Conservation (phyloP, 768 basidiomycete species). For the Fomitopsis serialis region DNA sequence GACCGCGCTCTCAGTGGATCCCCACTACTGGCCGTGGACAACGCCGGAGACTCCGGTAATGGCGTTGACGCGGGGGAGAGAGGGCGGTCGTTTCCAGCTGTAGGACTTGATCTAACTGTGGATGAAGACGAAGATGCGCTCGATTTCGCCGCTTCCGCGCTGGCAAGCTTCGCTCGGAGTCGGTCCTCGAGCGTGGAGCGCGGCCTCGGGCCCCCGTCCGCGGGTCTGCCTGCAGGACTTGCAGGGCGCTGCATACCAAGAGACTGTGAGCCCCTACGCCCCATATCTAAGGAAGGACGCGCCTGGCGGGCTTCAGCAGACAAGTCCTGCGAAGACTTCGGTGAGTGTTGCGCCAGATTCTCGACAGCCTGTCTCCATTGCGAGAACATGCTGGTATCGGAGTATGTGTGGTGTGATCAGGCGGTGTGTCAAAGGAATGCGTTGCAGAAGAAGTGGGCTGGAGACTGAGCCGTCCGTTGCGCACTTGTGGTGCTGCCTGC, state of each 20-base stretch:
- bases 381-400: conserved; percentile 54
- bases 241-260: conserved; percentile 46
- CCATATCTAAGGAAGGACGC: conserved; percentile 18
- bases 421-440: too few relatives aligned
- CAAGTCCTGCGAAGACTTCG: conserved; percentile 27
- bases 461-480: neutral
- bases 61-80: conserved; percentile 17
- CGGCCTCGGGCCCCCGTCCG: conserved; percentile 20
- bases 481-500: too few relatives aligned
- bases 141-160: conserved; percentile 47
- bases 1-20: neutral
- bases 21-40: neutral
- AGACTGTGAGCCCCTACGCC: conserved; percentile 38
- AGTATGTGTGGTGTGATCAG: too few relatives aligned
- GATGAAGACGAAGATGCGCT: conserved; percentile 37
- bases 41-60: neutral
- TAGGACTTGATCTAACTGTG: conserved; percentile 36
- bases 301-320: conserved; percentile 18
- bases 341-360: conserved; percentile 49
- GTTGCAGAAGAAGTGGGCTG: too few relatives aligned
- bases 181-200: conserved; percentile 73
- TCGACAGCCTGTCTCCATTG: conserved; percentile 73
- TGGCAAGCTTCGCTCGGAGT: conserved; percentile 59
- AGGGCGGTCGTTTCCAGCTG: conserved; percentile 7
- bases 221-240: conserved; percentile 30